Evolutionary conservation across 2,329 filamentous ascomycete genomes (phyloP), one percentile per base, ranked within the genome.

Genomic region (Hypoxylon rubiginosum): DNA sequence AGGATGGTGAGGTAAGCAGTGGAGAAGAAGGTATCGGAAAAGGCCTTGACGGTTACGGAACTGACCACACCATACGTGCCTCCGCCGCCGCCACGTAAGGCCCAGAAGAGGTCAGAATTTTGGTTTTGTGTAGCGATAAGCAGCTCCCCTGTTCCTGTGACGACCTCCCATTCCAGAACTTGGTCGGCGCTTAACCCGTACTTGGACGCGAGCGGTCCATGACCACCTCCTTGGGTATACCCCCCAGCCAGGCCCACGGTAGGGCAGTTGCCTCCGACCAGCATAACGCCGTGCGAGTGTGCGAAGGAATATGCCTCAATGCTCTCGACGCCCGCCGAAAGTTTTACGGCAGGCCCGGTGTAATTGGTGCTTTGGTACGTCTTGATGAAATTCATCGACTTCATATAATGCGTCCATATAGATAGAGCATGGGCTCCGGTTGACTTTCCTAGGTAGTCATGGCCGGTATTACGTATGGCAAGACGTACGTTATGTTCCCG

Each of bases 81-180:
- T 6, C 82, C 84, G 2, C 88, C 88, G 0, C 88, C 87, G 9
- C 87, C 87, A 54, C 81, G 80, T 2, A 90, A 75, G 1, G 88
- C 89, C 88, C 88, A 91, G 78, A 87, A 90, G 1, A 91, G 79
- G 57, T 90, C 88, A 0, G 79, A 60, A 68, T 90, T 85, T 43
- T 83, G 66, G 0, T 72, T 74, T 0, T 77, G 79, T 8, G 80
- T 83, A 0, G 86, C 86, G 0, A 76, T 82, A 1, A 88, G 69
- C 11, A 83, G 72, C 10, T 79, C 62, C 3, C 87, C 86, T 17
- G 75, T 72, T 0, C 81, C 84, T 10, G 83, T 85, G 15, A 90
- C 80, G 0, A 88, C 85, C 61, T 88, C 81, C 59, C 80, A 86
- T 63, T 84, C 80, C 0, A 91, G 79, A 0, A 84, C 81, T 51